These are phyloP conservation scores for Hyaloperonospora arabidopsidis DNA, from an alignment of 352 stramenopile species.

Conservation along the genomic window DNA sequence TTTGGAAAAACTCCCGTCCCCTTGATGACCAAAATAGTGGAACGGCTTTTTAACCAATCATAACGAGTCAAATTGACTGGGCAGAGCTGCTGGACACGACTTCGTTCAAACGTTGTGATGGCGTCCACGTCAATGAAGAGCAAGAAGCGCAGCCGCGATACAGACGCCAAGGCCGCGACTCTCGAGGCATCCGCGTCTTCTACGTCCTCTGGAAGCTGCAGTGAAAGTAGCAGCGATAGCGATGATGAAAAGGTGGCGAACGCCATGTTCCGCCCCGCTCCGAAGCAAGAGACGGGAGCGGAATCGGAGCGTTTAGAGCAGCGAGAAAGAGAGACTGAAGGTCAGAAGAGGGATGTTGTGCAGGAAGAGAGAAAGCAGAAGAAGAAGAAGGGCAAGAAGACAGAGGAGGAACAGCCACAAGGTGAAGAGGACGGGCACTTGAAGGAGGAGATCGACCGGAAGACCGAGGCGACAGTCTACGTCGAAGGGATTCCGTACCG, in stretches of 20 bases:
- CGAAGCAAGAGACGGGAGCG: conserved; percentile 14
- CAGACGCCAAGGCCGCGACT: not conserved
- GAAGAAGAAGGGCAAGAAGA: conserved; percentile 19
- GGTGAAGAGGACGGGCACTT: conserved; percentile 31
- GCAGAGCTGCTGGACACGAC: conserved; percentile 10
- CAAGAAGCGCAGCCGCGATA: conserved; percentile 24
- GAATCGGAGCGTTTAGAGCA: conserved; percentile 14
- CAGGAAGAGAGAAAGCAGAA: conserved; percentile 23
- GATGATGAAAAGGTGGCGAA: conserved; percentile 68
- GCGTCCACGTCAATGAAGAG: conserved; percentile 19
- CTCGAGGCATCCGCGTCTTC: conserved; percentile 3
- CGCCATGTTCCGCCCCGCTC: conserved; percentile 60
- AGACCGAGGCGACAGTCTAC: conserved; percentile 86
- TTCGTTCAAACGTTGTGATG: conserved; percentile 10
- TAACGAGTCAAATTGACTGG: conserved; percentile 17
- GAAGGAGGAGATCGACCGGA: conserved; percentile 56
- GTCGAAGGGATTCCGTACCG: conserved; percentile 94
- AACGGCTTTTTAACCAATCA: conserved; percentile 17
- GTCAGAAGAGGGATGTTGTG: conserved; percentile 32
- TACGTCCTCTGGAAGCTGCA: conserved; percentile 15
- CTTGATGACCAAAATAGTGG: conserved; percentile 9
- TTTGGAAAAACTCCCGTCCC: not conserved
- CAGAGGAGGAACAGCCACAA: conserved; percentile 6
- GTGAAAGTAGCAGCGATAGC: conserved; percentile 20
- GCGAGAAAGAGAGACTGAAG: conserved; percentile 49